Evolutionary conservation across 176 grass and related monocot species (phyloP).

Genomic region (Carex pumila): DNA sequence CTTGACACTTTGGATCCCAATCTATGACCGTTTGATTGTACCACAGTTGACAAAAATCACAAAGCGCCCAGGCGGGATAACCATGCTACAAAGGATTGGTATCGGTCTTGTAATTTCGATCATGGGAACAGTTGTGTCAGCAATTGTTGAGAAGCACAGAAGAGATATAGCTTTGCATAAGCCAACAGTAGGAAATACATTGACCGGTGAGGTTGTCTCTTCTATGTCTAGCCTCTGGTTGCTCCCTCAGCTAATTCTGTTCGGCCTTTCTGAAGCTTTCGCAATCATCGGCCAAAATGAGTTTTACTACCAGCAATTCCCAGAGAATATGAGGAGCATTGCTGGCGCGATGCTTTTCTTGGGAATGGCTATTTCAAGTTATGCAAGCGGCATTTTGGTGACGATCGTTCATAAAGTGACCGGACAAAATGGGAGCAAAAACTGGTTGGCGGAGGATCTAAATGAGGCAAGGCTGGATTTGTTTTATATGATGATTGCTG

Average conservation of each 20-base stretch:
- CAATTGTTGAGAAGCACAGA: constrained; percentile 32
- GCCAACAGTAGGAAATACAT: neutral
- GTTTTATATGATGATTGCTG: constrained; percentile 47
- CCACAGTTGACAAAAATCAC: constrained; percentile 38
- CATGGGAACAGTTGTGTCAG: constrained; percentile 30
- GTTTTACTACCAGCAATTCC: constrained; percentile 71
- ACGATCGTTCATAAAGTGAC: constrained; percentile 40
- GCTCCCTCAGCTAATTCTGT: constrained; percentile 46
- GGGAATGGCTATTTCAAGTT: constrained; percentile 26
- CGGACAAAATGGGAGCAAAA: neutral
- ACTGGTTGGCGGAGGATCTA: constrained; percentile 51
- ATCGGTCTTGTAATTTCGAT: constrained; percentile 27
- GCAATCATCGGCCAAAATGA: constrained; percentile 42
- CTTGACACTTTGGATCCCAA: constrained; percentile 43
- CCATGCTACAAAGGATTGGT: constrained; percentile 34
- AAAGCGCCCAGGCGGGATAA: constrained; percentile 28
- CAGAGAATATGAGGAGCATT: constrained; percentile 66
- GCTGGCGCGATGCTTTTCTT: constrained; percentile 42
- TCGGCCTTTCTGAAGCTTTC: constrained; percentile 54
- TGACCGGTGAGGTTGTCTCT: neutral
- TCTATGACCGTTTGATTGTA: constrained; percentile 56
- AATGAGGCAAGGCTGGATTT: constrained; percentile 43
- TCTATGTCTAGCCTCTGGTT: constrained; percentile 39
- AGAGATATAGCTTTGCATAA: constrained; percentile 6
- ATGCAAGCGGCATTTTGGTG: constrained; percentile 35